phyloP scores from a whole-genome alignment of 345 rosid genomes.

The Salix brachista region DNA sequence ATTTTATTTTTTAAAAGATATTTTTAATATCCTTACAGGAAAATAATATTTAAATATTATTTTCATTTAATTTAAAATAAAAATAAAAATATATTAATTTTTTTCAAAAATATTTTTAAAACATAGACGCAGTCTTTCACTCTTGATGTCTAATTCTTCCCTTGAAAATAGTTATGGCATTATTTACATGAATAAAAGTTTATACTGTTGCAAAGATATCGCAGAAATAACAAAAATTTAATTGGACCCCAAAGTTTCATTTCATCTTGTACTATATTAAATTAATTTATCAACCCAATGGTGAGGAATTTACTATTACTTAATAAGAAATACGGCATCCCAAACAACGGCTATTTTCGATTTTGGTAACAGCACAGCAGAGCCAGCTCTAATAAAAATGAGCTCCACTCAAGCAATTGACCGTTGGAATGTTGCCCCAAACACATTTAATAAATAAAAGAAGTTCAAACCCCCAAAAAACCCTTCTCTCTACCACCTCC shows the following conservation, averaged over 20 bases:
- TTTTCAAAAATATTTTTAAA: not conserved
- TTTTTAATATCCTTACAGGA: too few relatives aligned
- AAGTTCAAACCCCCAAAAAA: not conserved
- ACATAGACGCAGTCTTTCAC: not conserved
- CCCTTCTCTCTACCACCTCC: not conserved
- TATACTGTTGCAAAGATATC: not conserved
- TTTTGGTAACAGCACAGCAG: not conserved
- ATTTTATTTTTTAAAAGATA: too few relatives aligned
- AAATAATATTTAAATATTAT: too few relatives aligned
- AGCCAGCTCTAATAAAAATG: not conserved
- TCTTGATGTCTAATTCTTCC: not conserved
- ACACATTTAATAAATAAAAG: not conserved
- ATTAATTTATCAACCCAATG: too few relatives aligned
- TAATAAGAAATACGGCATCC: too few relatives aligned
- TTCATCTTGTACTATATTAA: not conserved
- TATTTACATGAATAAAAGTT: too few relatives aligned
- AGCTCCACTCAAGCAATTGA: not conserved
- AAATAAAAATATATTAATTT: too few relatives aligned
- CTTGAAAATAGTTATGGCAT: too few relatives aligned
- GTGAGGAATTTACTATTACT: too few relatives aligned
- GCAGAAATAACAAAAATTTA: not conserved
- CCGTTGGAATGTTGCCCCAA: slow-evolving; percentile 5
- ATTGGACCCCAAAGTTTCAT: not conserved
- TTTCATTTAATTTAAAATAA: too few relatives aligned
- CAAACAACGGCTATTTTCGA: slow-evolving; percentile 5